Percentiles rank a stretch among this genome's conserved stretches.
Evolutionary conservation across 202 grass and related monocot genomes (phyloP).

Genomic region (Panicum virgatum): DNA sequence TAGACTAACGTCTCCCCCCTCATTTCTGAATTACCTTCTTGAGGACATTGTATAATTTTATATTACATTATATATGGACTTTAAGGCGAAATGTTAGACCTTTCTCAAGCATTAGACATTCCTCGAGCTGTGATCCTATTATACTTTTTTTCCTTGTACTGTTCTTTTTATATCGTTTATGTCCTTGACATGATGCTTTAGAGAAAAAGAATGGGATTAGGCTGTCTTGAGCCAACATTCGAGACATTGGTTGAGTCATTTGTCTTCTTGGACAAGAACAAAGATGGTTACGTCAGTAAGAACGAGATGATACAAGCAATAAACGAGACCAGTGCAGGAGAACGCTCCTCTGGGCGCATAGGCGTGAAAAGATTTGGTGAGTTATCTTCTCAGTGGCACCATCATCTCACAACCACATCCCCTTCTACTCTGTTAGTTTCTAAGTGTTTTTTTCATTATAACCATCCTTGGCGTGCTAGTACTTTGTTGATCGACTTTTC

Average conservation of each 20-base stretch:
- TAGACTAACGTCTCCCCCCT: too few species aligned
- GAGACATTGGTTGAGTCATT: conserved; percentile 90
- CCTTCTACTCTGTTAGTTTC: conserved; percentile 21
- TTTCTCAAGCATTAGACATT: neutral
- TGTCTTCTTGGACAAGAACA: conserved; percentile 98
- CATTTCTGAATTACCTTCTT: too few species aligned
- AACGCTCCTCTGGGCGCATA: conserved; percentile 96
- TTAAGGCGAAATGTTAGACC: neutral
- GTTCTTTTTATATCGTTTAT: conserved; percentile 4
- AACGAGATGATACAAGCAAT: conserved; percentile 93
- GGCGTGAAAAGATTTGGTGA: conserved; percentile 97
- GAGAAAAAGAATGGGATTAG: conserved; percentile 86
- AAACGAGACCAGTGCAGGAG: conserved; percentile 86
- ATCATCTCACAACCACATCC: neutral
- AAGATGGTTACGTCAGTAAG: conserved; percentile 99
- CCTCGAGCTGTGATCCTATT: neutral
- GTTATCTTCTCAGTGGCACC: conserved; percentile 31
- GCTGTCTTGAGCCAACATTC: conserved; percentile 81
- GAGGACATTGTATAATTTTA: neutral
- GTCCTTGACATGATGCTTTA: conserved; percentile 63
- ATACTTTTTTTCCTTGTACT: neutral
- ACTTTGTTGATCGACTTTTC: neutral
- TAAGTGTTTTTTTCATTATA: neutral
- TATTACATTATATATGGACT: conserved; percentile 4
- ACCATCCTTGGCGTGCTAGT: neutral